Conservation (phyloP, 768 basidiomycete genomes). For the Lyophyllum shimeji region DNA sequence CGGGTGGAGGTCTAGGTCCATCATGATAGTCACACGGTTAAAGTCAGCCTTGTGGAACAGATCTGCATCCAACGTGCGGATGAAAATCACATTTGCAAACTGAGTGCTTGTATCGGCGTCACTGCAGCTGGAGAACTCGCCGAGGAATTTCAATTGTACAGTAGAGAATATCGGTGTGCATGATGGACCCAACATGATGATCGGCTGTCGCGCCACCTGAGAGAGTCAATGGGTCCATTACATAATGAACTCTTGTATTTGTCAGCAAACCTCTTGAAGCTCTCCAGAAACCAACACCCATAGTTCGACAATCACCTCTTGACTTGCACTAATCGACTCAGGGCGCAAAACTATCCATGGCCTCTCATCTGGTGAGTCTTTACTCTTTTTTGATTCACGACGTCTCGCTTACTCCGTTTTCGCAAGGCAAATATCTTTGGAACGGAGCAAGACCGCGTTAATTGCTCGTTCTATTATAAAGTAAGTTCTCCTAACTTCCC, state of each 20-base stretch:
- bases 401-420: neutral
- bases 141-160: too few species aligned
- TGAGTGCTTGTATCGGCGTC: too few species aligned
- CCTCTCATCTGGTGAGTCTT: constrained; percentile 74
- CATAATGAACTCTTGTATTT: neutral
- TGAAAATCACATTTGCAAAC: neutral
- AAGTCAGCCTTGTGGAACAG: neutral
- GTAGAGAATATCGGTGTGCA: too few species aligned
- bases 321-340: neutral
- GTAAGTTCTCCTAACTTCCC: constrained; percentile 35
- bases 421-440: constrained; percentile 91
- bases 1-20: neutral
- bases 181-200: too few species aligned
- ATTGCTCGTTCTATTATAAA: constrained; percentile 99
- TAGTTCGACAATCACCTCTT: too few species aligned
- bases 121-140: neutral
- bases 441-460: constrained; percentile 93
- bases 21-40: neutral
- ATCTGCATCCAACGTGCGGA: neutral
- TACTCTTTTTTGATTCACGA: neutral
- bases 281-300: neutral
- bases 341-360: constrained; percentile 34
- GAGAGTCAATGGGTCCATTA: too few species aligned
- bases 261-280: too few species aligned
- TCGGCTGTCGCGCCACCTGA: too few species aligned